These are phyloP conservation scores for Epichloe sylvatica DNA, from an alignment of 2,329 filamentous ascomycete genomes.

Conservation along the genomic window DNA sequence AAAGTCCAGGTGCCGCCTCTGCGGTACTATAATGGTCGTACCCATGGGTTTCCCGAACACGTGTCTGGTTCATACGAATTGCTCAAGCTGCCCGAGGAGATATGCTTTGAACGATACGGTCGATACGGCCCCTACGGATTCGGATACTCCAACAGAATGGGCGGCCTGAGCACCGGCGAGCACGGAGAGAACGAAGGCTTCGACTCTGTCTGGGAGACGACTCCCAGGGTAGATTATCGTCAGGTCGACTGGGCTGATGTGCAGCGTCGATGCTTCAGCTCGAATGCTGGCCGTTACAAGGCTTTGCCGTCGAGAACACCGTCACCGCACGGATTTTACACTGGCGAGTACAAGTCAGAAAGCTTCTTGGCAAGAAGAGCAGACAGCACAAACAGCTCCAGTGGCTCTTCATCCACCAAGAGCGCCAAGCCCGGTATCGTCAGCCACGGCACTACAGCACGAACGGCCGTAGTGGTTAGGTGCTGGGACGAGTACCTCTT, in stretches of 20 bases:
- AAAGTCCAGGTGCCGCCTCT: conserved; percentile 55
- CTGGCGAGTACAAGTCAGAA: conserved; percentile 11
- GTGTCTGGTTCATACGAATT: conserved; percentile 78
- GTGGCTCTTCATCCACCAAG: neutral
- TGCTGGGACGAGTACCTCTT: conserved; percentile 73
- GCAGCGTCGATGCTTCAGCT: conserved; percentile 57
- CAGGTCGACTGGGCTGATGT: conserved; percentile 65
- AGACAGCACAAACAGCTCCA: neutral
- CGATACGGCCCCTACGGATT: conserved; percentile 79
- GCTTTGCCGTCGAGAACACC: conserved; percentile 25
- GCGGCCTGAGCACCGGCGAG: conserved; percentile 74
- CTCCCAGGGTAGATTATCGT: conserved; percentile 61
- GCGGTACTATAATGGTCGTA: conserved; percentile 62
- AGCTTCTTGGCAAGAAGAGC: neutral
- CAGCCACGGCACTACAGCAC: conserved; percentile 14
- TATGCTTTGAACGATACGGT: conserved; percentile 89
- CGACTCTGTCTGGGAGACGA: conserved; percentile 62
- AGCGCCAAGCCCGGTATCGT: conserved; percentile 2
- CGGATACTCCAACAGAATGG: conserved; percentile 65
- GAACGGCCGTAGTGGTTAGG: conserved; percentile 65
- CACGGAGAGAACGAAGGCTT: conserved; percentile 70
- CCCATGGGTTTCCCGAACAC: conserved; percentile 71
- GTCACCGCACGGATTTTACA: conserved; percentile 37
- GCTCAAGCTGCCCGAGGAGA: conserved; percentile 63
- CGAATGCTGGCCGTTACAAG: conserved; percentile 59